Evolutionary conservation across 495 filamentous ascomycete species (phyloP).

Genomic region (Darksidea phi): DNA sequence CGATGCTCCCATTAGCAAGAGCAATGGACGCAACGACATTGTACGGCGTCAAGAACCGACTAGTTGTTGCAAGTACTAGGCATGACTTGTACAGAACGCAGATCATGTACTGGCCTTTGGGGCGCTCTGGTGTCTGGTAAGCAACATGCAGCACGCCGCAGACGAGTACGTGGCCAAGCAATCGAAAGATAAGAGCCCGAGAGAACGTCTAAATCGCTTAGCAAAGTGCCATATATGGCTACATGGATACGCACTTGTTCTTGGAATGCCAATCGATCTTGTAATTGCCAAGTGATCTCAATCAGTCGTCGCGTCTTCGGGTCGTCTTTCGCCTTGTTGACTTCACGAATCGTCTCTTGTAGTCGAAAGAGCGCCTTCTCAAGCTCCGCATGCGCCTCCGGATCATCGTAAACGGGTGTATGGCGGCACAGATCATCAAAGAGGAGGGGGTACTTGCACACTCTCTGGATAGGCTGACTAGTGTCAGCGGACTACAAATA

Average conservation of each 20-base stretch:
- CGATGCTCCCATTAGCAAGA: slow-evolving; percentile 67
- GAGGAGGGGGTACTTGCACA: slow-evolving; percentile 89
- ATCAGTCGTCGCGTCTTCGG: slow-evolving; percentile 46
- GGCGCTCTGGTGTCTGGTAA: slow-evolving; percentile 66
- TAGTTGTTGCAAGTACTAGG: slow-evolving; percentile 70
- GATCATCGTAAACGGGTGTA: slow-evolving; percentile 81
- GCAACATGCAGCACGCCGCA: slow-evolving; percentile 87
- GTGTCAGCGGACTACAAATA: slow-evolving; percentile 1
- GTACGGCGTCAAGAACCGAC: slow-evolving; percentile 61
- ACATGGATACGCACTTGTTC: slow-evolving; percentile 57
- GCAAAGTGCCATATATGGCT: background rate
- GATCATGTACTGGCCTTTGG: slow-evolving; percentile 78
- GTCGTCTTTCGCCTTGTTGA: slow-evolving; percentile 70
- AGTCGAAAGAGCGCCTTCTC: slow-evolving; percentile 70
- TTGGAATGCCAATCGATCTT: slow-evolving; percentile 72
- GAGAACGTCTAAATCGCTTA: slow-evolving; percentile 32
- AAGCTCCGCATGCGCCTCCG: slow-evolving; percentile 73
- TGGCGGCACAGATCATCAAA: slow-evolving; percentile 77
- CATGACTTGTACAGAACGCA: slow-evolving; percentile 82
- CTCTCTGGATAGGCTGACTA: slow-evolving; percentile 80
- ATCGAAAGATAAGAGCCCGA: slow-evolving; percentile 53
- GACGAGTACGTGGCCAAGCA: slow-evolving; percentile 76
- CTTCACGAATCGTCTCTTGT: slow-evolving; percentile 66
- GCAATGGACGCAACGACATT: slow-evolving; percentile 73
- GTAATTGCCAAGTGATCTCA: slow-evolving; percentile 74